Base-by-base conservation (phyloP, 2,329 filamentous ascomycete species). In the Chalaropsis thielavioides region DNA sequence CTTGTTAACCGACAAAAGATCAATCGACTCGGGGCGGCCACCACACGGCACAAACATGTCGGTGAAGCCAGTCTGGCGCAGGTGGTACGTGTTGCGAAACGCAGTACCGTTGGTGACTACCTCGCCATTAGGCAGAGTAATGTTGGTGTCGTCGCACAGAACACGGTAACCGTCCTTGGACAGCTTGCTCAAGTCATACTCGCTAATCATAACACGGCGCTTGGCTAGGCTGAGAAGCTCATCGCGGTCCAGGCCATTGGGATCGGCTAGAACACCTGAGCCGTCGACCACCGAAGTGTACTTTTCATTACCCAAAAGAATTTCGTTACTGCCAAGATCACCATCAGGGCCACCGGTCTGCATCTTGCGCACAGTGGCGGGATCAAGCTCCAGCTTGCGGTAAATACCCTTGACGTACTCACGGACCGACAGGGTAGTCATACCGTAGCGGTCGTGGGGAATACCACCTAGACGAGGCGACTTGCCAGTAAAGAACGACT, bases 401-500 rank as follows among this genome's bases (percentile, higher is more conserved):
- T 99, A 97, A 75, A 99, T 96, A 59, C 94, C 94, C 72, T 91
- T 85, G 69, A 99, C 89, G 71, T 95, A 99, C 76, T 99, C 90
- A 58, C 94, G 90, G 61, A 99, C 92, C 5, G 92, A 96, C 66
- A 97, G 78, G 0, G 94, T 97, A 0, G 94, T 99, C 94, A 99
- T 99, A 71, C 94, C 94, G 73, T 99, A 99, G 49, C 81, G 78
- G 74, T 99, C 94, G 76, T 99, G 94, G 44, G 94, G 94, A 70
- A 99, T 99, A 73, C 94, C 94, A 68, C 94, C 94, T 15, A 99
- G 83, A 76, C 89, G 94, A 63, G 91, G 94, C 70, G 90, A 96
- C 82, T 99, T 99, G 72, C 94, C 94, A 1, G 94, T 99, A 81
- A 99, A 99, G 83, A 99, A 99, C 0, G 94, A 99, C 81, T 99